phyloP scores from a whole-genome alignment of 2,329 filamentous ascomycete species.

The Didymella keratinophila region DNA sequence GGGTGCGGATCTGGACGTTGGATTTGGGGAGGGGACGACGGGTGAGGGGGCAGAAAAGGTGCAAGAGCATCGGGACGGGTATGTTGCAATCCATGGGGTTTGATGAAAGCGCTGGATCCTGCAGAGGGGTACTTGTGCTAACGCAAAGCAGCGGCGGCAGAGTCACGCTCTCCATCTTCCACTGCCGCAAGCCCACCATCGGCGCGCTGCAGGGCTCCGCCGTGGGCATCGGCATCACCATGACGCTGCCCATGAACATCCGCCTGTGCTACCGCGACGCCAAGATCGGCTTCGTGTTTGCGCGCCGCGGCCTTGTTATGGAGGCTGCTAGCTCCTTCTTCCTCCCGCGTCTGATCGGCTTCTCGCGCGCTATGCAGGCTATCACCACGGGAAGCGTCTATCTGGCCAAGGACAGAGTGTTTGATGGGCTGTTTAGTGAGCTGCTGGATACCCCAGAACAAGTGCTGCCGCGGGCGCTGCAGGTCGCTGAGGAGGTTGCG shows the following conservation, averaged over 20 bases:
- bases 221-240: slow-evolving; percentile 66
- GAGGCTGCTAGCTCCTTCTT: slow-evolving; percentile 77
- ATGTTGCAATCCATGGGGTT: slow-evolving; percentile 28
- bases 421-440: slow-evolving; percentile 71
- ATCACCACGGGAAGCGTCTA: slow-evolving; percentile 73
- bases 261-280: slow-evolving; percentile 63
- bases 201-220: slow-evolving; percentile 64
- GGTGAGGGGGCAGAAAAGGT: slow-evolving; percentile 51
- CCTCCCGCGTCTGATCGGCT: slow-evolving; percentile 73
- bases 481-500: slow-evolving; percentile 71
- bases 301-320: slow-evolving; percentile 73
- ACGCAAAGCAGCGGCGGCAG: slow-evolving; percentile 51
- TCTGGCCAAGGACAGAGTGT: slow-evolving; percentile 57
- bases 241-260: slow-evolving; percentile 65
- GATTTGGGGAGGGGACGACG: slow-evolving; percentile 56
- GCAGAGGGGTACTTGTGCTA: not conserved
- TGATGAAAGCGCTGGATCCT: too few relatives aligned
- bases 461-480: slow-evolving; percentile 70
- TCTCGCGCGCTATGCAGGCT: slow-evolving; percentile 68
- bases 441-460: slow-evolving; percentile 64
- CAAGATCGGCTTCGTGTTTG: slow-evolving; percentile 78
- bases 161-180: slow-evolving; percentile 62
- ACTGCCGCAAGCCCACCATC: slow-evolving; percentile 65
- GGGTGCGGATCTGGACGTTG: slow-evolving; percentile 63
- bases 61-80: slow-evolving; percentile 64